Evolutionary conservation across 2,329 filamentous ascomycete genomes (phyloP), one percentile per base, ranked within the genome.

Genomic region (Polytolypa hystricis): DNA sequence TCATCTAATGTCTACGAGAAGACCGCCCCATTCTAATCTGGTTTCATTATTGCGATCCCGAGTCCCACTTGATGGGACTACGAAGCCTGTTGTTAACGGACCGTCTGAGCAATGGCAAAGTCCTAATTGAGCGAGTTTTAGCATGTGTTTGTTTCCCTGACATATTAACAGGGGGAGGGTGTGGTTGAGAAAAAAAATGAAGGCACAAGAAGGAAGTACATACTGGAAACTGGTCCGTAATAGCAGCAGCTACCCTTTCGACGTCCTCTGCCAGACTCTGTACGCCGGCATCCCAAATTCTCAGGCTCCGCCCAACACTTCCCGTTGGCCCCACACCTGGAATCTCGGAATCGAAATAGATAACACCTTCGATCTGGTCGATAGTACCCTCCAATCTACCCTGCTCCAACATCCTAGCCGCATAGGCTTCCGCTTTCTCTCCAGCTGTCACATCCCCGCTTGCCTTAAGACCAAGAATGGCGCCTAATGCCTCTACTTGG

Each of bases 391-490:
- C 75, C 35, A 98, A 63, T 20, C 91, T 77, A 7, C 84, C 86
- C 60, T 95, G 87, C 66, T 96, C 87, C 50, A 98, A 84, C 91
- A 98, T 98, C 49, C 77, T 73, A 4, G 89, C 86, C 9, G 89
- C 91, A 37, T 91, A 95, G 40, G 82, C 79, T 66, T 98, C 91
- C 3, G 89, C 89, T 57, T 79, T 81, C 35, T 83, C 82, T 0
- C 75, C 76, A 40, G 61, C 62, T 2, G 61, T 62, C 4, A 61
- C 45, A 26, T 66, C 59, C 10, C 52, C 55, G 11, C 53, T 57
- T 17, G 50, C 52, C 37, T 84, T 76, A 4, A 95, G 70, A 0
- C 84, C 86, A 10, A 98, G 67, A 25, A 95, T 70, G 26, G 70
- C 65, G 0, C 80, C 91, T 1, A 98, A 70, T 17, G 79, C 78